phyloP scores from a whole-genome alignment of 768 basidiomycete species.

The Leccinum subtestaceum region DNA sequence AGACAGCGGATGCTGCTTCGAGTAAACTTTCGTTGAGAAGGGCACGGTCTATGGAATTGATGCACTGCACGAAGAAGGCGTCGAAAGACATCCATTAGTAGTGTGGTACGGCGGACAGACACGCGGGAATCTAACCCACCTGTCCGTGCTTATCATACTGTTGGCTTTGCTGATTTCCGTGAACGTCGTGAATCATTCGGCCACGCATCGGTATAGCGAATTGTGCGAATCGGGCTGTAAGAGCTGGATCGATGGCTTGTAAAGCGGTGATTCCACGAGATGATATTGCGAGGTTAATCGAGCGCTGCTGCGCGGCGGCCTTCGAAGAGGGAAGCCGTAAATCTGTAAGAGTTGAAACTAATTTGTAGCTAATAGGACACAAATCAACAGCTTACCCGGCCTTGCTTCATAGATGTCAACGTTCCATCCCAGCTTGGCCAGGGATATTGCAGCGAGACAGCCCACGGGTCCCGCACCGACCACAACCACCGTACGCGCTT shows the following conservation, averaged over 20 bases:
- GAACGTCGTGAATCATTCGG: conserved; percentile 85
- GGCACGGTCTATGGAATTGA: conserved; percentile 89
- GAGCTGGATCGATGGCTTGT: conserved; percentile 68
- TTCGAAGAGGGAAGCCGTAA: conserved; percentile 70
- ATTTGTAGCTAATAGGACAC: conserved; percentile 10
- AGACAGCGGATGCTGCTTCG: conserved; percentile 61
- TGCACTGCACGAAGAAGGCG: conserved; percentile 56
- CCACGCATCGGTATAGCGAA: conserved; percentile 92
- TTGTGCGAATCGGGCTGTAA: conserved; percentile 68
- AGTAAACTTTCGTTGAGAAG: conserved; percentile 86
- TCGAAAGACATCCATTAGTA: conserved; percentile 26
- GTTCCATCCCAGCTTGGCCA: conserved; percentile 84
- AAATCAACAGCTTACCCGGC: conserved; percentile 49
- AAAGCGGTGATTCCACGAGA: conserved; percentile 90
- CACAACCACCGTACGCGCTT: conserved; percentile 51
- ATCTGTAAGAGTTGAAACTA: conserved; percentile 44
- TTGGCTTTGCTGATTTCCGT: conserved; percentile 78
- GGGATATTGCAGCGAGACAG: conserved; percentile 80
- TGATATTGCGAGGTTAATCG: conserved; percentile 96
- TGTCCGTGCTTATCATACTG: conserved; percentile 85
- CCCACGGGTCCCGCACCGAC: conserved; percentile 95
- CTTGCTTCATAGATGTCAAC: conserved; percentile 80
- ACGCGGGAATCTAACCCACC: conserved; percentile 46
- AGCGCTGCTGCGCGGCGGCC: conserved; percentile 67
- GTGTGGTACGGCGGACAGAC: conserved; percentile 19